Evolutionary conservation across 1,139 yeast species (phyloP).

Genomic region (Lodderomyces metapsilosis): DNA sequence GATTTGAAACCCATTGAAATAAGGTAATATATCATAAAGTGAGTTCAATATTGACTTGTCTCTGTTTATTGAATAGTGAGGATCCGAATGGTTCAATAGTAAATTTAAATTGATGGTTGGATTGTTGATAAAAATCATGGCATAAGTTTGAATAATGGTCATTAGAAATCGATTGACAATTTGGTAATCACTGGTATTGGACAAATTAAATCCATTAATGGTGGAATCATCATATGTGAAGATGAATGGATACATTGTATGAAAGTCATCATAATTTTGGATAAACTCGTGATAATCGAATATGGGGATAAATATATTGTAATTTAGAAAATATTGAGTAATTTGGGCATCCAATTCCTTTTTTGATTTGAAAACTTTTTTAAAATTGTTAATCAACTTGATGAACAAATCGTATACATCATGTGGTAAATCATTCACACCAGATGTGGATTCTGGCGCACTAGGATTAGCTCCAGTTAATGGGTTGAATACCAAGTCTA

Average conservation of each 20-base stretch:
- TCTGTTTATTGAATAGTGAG: constrained; percentile 28
- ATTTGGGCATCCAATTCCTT: constrained; percentile 54
- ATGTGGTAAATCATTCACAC: constrained; percentile 28
- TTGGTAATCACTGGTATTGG: constrained; percentile 46
- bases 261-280: constrained; percentile 56
- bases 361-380: constrained; percentile 41
- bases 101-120: constrained; percentile 45
- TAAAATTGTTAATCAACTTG: constrained; percentile 46
- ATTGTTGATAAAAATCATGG: constrained; percentile 48
- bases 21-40: constrained; percentile 47
- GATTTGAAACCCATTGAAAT: constrained; percentile 45
- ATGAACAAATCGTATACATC: constrained; percentile 48
- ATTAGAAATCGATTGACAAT: constrained; percentile 52
- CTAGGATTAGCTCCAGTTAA: constrained; percentile 27
- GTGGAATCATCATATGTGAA: constrained; percentile 51
- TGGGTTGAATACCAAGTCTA: constrained; percentile 45
- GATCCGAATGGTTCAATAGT: constrained; percentile 38
- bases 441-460: constrained; percentile 7
- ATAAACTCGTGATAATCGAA: constrained; percentile 58
- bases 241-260: constrained; percentile 55
- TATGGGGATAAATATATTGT: constrained; percentile 60
- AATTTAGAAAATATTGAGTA: constrained; percentile 52
- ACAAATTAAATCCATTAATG: constrained; percentile 50
- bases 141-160: constrained; percentile 44
- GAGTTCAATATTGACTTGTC: constrained; percentile 29